Evolutionary conservation across 1,284 basidiomycete species (phyloP).

Genomic region (Pterula multifida): DNA sequence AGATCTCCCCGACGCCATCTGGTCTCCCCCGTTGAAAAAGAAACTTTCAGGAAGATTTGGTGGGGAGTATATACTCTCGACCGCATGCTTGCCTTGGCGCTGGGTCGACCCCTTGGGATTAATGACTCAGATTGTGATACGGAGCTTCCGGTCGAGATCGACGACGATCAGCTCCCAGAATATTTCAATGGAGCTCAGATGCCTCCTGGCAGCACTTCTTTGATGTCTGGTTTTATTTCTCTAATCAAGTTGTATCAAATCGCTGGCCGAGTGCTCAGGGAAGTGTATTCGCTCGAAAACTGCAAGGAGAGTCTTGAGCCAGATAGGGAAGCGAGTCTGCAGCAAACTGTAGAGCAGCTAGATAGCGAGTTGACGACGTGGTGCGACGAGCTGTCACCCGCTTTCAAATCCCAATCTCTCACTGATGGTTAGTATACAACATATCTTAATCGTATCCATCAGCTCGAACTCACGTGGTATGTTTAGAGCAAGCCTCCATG

Average conservation of each 20-base stretch:
- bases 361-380: conserved; percentile 69
- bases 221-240: conserved; percentile 74
- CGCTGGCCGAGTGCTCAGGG: conserved; percentile 67
- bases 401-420: conserved; percentile 59
- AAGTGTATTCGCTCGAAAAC: conserved; percentile 69
- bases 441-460: neutral
- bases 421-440: conserved; percentile 47
- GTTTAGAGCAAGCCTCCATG: conserved; percentile 43
- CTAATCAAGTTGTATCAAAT: conserved; percentile 73
- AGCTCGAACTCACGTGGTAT: neutral
- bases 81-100: conserved; percentile 78
- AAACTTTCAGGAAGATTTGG: conserved; percentile 81
- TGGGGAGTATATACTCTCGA: conserved; percentile 85
- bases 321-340: conserved; percentile 60
- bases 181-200: conserved; percentile 55
- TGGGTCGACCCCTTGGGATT: conserved; percentile 71
- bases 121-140: conserved; percentile 76
- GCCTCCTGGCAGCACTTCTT: conserved; percentile 41
- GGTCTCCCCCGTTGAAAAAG: conserved; percentile 68
- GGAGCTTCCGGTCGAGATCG: conserved; percentile 68
- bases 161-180: conserved; percentile 63
- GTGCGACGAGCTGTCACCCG: conserved; percentile 64
- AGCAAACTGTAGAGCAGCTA: conserved; percentile 63
- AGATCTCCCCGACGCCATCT: conserved; percentile 68
- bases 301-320: conserved; percentile 64